phyloP scores from a whole-genome alignment of 1,284 basidiomycete species.

The Tetrapyrgos nigripes region DNA sequence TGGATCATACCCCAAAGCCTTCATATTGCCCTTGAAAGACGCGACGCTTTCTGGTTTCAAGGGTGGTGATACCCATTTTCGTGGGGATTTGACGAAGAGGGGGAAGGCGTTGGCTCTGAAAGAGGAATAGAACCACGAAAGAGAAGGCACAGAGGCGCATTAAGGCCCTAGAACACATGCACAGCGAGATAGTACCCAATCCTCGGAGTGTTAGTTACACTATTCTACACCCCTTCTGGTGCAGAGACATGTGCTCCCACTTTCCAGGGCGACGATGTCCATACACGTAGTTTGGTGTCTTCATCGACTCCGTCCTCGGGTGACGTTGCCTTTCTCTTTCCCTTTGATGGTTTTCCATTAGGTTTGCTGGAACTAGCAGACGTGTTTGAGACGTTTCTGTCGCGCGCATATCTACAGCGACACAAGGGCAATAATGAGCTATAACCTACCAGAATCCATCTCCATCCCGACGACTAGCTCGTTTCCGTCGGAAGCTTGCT shows the following conservation, averaged over 20 bases:
- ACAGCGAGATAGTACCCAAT: slow-evolving; percentile 58
- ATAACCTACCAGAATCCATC: too few relatives aligned
- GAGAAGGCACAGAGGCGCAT: too few relatives aligned
- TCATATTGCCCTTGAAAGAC: slow-evolving; percentile 64
- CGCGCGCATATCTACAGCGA: too few relatives aligned
- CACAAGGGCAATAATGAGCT: too few relatives aligned
- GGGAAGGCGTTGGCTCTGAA: slow-evolving; percentile 82
- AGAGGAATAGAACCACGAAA: background rate
- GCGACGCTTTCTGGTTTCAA: slow-evolving; percentile 56
- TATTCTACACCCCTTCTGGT: slow-evolving; percentile 80
- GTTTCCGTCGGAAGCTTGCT: too few relatives aligned
- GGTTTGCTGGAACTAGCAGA: too few relatives aligned
- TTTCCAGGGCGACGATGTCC: slow-evolving; percentile 50
- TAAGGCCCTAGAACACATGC: background rate
- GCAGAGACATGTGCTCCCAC: slow-evolving; percentile 87
- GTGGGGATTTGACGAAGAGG: slow-evolving; percentile 84
- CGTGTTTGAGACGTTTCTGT: too few relatives aligned
- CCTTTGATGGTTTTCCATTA: too few relatives aligned
- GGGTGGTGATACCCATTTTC: slow-evolving; percentile 77
- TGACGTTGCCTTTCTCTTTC: too few relatives aligned
- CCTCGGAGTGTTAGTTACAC: slow-evolving; percentile 73
- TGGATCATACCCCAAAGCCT: slow-evolving; percentile 67
- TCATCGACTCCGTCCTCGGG: too few relatives aligned
- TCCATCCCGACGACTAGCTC: too few relatives aligned
- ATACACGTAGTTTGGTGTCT: background rate